A percentile compares a stretch with the other conserved stretches of the same genome.
Evolutionary conservation across 2,329 filamentous ascomycete species (phyloP).

Genomic region (Cercospora janseana): DNA sequence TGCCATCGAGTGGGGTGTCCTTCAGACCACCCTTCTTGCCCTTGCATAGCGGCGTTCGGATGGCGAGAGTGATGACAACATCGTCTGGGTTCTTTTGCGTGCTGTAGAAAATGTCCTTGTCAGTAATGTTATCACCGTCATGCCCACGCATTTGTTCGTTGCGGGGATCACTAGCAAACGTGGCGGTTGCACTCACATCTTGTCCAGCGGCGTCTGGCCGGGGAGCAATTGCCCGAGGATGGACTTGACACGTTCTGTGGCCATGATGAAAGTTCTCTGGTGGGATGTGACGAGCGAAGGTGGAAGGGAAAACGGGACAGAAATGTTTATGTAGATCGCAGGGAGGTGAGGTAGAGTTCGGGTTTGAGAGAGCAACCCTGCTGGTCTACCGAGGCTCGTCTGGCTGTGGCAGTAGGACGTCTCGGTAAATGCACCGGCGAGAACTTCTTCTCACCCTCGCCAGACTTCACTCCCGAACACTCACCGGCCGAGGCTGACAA

Average conservation of each 20-base stretch:
- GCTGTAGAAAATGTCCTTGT: conserved; percentile 14
- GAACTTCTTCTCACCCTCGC: background rate
- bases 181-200: conserved; percentile 68
- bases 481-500: conserved; percentile 6
- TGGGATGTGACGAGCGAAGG: background rate
- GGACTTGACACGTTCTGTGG: conserved; percentile 79
- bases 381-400: conserved; percentile 11
- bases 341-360: conserved; percentile 15
- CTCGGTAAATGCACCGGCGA: conserved; percentile 5
- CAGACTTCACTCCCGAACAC: conserved; percentile 3
- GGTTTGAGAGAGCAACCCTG: conserved; percentile 6
- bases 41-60: conserved; percentile 87
- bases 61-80: conserved; percentile 89
- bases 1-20: conserved; percentile 85
- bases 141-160: background rate
- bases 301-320: background rate
- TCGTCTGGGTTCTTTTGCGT: conserved; percentile 77
- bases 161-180: conserved; percentile 48
- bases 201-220: conserved; percentile 63
- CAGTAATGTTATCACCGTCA: conserved; percentile 2
- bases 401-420: background rate
- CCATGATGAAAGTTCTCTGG: conserved; percentile 55
- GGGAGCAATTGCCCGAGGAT: conserved; percentile 84
- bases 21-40: conserved; percentile 91
- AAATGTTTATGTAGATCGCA: conserved; percentile 13